Percentiles rank a stretch among this genome's conserved stretches.
Evolutionary conservation across 2,329 filamentous ascomycete genomes (phyloP).

Genomic region (Pyrenophora teres): DNA sequence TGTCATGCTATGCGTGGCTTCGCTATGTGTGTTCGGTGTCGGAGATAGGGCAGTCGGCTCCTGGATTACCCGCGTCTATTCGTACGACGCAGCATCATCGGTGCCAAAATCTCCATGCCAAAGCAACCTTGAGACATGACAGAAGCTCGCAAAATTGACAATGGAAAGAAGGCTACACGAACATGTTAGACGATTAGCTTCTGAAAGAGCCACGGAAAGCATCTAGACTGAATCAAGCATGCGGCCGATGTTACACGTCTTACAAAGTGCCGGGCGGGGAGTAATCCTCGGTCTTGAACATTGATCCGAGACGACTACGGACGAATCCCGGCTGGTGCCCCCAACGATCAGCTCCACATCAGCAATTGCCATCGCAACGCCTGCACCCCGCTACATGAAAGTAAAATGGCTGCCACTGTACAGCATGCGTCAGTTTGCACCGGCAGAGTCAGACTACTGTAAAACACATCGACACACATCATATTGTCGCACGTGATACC

Average conservation of each 20-base stretch:
- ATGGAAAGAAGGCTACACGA: background rate
- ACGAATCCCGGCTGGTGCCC: constrained; percentile 38
- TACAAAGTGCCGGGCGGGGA: constrained; percentile 2
- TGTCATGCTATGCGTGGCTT: constrained; percentile 5
- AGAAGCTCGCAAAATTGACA: background rate
- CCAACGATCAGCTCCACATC: constrained; percentile 22
- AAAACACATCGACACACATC: background rate
- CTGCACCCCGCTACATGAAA: constrained; percentile 41
- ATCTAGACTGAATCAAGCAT: background rate
- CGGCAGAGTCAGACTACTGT: constrained; percentile 1
- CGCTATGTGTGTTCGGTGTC: constrained; percentile 13
- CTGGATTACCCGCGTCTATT: background rate
- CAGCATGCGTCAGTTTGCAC: constrained; percentile 22
- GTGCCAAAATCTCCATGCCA: background rate
- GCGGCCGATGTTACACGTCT: background rate
- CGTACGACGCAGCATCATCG: background rate
- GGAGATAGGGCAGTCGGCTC: constrained; percentile 24
- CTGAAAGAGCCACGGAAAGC: too few species aligned
- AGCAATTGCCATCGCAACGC: constrained; percentile 34
- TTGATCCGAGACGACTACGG: constrained; percentile 19
- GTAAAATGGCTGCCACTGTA: constrained; percentile 28
- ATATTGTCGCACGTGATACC: constrained; percentile 1
- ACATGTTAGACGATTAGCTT: too few species aligned
- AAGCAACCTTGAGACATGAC: background rate
- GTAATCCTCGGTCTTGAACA: constrained; percentile 12